Base-by-base conservation (phyloP, 495 filamentous ascomycete genomes). In the Jackrogersella minutella region DNA sequence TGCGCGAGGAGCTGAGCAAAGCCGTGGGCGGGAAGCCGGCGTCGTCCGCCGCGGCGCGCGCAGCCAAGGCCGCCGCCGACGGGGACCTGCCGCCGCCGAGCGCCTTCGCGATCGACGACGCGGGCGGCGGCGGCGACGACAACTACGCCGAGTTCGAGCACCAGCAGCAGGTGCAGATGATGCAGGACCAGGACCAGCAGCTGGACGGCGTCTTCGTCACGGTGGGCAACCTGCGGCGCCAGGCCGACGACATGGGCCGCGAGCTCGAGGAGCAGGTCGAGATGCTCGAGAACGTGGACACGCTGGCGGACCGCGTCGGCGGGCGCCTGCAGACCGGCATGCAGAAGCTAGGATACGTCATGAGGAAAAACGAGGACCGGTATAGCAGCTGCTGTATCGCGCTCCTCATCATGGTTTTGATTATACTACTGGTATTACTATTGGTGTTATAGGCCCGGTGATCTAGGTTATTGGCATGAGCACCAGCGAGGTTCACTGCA, bases 141-240 rank as follows among this genome's bases (percentile, higher is more conserved):
- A 88, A 88, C 69, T 91, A 94, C 74, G 88, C 86, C n/a, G 88
- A 87, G 51, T 93, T 95, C 74, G 96, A 98, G 83, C 90, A 97
- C 74, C 88, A 96, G 77, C 85, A 95, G 70, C 95, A 99, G 79
- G 62, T 88, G 71, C 87, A 92, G 80, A 88, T 98, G 75, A 93
- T 99, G 90, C 87, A 90, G 71, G 94, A 97, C 76, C 95, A 98
- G 80, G 96, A 99, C 74, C 82, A 95, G 81, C 88, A 92, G 65
- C 81, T 99, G 5, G 94, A 97, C 76, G 91, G 91, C 2, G 96
- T 99, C 39, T 97, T 92, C 72, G 86, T 87, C 68, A 98, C 95
- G 1, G 95, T 99, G 33, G 93, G 92, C 0, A 97, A 91, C 71
- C 73, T 99, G 71, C 80, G 93, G 51, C 82, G 90, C 74, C 94